Percentiles rank a stretch among this genome's conserved stretches.
Conservation (phyloP, 2,329 filamentous ascomycete species). For the Emericellopsis cladophorae region DNA sequence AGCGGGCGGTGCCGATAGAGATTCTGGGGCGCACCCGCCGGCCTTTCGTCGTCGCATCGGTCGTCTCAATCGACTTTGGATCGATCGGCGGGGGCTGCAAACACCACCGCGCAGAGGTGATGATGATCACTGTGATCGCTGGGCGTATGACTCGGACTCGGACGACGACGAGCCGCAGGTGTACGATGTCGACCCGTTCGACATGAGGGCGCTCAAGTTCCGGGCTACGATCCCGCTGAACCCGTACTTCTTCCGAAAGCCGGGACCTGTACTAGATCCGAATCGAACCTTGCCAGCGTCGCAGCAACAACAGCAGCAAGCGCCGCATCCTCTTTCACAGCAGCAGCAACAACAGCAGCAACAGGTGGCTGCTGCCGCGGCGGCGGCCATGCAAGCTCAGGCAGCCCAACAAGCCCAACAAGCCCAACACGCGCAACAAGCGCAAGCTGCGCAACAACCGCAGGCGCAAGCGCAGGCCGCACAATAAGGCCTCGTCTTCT, state of each 20-base stretch:
- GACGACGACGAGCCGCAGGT: constrained; percentile 68
- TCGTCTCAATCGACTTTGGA: constrained; percentile 72
- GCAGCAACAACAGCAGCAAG: no score
- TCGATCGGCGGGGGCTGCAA: constrained; percentile 65
- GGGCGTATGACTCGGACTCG: constrained; percentile 80
- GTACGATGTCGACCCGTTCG: constrained; percentile 65
- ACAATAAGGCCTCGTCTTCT: constrained; percentile 3
- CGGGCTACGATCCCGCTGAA: constrained; percentile 44
- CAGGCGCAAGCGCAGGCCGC: constrained; percentile 1
- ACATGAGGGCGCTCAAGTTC: constrained; percentile 46
- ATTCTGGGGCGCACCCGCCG: constrained; percentile 32
- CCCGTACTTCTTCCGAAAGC: constrained; percentile 24
- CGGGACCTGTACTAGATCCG: constrained; percentile 5
- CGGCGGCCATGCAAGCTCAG: not conserved
- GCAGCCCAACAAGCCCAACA: not conserved
- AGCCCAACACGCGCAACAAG: not conserved
- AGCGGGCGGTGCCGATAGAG: constrained; percentile 25
- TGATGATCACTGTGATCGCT: constrained; percentile 47
- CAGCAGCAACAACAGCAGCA: no score
- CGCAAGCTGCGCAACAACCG: not conserved
- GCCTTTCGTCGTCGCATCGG: constrained; percentile 77
- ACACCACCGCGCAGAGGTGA: constrained; percentile 30
- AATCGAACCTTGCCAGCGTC: not conserved
- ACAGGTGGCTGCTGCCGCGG: no score
- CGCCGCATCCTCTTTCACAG: no score